Evolutionary conservation across 1,284 basidiomycete genomes (phyloP), one percentile per base, ranked within the genome.

Genomic region (Vanrija sp.): DNA sequence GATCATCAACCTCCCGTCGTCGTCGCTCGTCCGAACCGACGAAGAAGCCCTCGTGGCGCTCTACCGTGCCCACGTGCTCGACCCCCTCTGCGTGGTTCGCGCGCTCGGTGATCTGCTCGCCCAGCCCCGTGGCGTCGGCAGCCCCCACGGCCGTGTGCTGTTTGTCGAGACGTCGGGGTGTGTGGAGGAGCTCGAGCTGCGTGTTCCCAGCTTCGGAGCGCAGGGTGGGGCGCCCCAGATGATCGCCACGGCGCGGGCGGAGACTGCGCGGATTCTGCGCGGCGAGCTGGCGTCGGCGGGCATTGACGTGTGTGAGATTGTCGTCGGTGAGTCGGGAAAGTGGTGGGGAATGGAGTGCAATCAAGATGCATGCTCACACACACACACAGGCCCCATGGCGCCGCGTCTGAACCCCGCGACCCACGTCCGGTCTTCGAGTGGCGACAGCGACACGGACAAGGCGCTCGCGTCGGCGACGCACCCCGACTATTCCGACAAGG

Each of bases 281-380:
- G 43, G 47, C 9, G 69, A 73, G 44, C 54, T 72, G 27, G 47
- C 57, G 8, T 36, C 24, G 1, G 51, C 62, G 4, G 67, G 68
- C 3, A 63, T 73, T 19, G 66, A 67, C 31, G 70, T 72, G 0
- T 72, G 69, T 49, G 69, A 73, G 46, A 66, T 73, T 9, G 58
- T 67, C 12, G 68, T 67, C 12, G 71, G 71, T 72, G 53, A 64
- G 71, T 64, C 12, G 7, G 31, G 31, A 9, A 31, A 31, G 12
- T 9, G 19, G 19, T 41, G 27, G 27, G 12, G 24, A 18, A 20
- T 10, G 24, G 14, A 7, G 41, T 31, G 22, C 16, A 15, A 23
- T 25, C 20, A 19, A 36, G n/a, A n/a, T n/a, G 14, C 31, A 10
- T 20, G 47, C 35, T 41, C 20, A 19, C 36, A n/a, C 37, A 52